Evolutionary conservation across 2,329 filamentous ascomycete genomes (phyloP).

Genomic region (Paecilomyces sp.): DNA sequence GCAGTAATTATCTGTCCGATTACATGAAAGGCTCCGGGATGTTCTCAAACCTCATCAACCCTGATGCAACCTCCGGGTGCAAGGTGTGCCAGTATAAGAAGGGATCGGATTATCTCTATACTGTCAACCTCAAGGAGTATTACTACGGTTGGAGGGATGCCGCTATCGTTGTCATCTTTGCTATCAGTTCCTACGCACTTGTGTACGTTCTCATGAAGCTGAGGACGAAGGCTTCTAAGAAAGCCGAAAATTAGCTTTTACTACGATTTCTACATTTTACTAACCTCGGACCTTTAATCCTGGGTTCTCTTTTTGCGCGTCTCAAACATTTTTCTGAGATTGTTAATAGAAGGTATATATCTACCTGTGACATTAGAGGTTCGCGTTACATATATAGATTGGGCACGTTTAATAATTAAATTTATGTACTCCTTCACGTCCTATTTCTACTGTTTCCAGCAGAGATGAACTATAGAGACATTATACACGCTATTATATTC

Average conservation of each 20-base stretch:
- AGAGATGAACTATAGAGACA: neutral
- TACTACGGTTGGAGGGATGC: slow-evolving; percentile 62
- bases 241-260: slow-evolving; percentile 16
- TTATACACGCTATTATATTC: neutral
- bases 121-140: slow-evolving; percentile 54
- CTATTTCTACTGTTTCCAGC: neutral
- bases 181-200: slow-evolving; percentile 46
- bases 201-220: slow-evolving; percentile 38
- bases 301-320: neutral
- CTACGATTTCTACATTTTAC: neutral
- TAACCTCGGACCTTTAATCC: neutral
- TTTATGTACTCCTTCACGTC: neutral
- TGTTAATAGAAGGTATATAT: neutral
- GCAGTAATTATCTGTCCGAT: slow-evolving; percentile 48
- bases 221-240: slow-evolving; percentile 30
- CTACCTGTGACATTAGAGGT: neutral
- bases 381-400: neutral
- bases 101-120: slow-evolving; percentile 54
- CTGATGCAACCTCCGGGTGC: slow-evolving; percentile 50
- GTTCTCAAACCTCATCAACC: slow-evolving; percentile 51
- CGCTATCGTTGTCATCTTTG: slow-evolving; percentile 52
- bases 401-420: neutral
- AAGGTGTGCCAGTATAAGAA: slow-evolving; percentile 53
- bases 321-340: neutral
- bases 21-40: slow-evolving; percentile 44